Evolutionary conservation across 306 rosid genomes (phyloP).

Genomic region (Sindora glabra): DNA sequence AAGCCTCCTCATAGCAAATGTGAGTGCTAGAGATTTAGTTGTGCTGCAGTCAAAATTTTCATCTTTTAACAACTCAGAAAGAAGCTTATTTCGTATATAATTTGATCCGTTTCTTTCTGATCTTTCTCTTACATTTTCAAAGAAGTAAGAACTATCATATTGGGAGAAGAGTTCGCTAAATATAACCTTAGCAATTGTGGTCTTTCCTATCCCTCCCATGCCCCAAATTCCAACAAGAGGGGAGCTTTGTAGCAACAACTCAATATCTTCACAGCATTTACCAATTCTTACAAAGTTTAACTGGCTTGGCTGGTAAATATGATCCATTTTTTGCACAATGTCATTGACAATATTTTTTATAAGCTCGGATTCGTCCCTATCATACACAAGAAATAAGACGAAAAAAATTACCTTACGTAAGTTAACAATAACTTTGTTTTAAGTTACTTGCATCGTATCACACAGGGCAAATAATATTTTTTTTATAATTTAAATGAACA

Average conservation of each 20-base stretch:
- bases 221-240: slow-evolving; percentile 26
- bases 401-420: no score
- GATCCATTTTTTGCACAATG: background rate
- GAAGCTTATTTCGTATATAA: background rate
- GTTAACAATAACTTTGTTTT: no score
- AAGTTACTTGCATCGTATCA: no score
- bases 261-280: background rate
- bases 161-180: slow-evolving; percentile 1
- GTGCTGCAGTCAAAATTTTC: background rate
- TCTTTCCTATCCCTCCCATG: slow-evolving; percentile 25
- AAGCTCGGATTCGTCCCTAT: background rate
- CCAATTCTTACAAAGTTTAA: background rate
- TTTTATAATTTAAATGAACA: no score
- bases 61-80: background rate
- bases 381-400: no score
- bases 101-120: background rate
- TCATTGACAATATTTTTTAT: slow-evolving; percentile 2
- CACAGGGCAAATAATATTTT: no score
- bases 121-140: background rate
- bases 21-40: background rate
- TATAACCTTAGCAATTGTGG: slow-evolving; percentile 10
- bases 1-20: background rate
- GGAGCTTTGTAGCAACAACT: background rate
- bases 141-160: slow-evolving; percentile 13
- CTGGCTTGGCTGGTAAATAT: background rate